Conservation (phyloP, 225 moss, liverwort and hornwort species). For the Polytrichum commune region DNA sequence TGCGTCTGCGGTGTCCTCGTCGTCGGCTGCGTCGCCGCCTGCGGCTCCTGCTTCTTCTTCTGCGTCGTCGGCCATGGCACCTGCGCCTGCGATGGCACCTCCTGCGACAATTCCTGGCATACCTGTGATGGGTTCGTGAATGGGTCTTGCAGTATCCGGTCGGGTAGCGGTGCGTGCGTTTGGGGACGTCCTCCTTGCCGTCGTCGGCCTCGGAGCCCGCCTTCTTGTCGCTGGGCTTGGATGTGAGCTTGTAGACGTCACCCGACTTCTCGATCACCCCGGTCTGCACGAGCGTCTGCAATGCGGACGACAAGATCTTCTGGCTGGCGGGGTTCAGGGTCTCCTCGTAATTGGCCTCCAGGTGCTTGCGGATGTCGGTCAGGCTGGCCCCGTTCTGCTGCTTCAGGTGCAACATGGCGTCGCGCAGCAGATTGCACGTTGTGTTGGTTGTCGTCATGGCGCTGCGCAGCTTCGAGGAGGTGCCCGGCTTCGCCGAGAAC, state of each 20-base stretch:
- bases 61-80: background rate
- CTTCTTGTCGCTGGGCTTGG: background rate
- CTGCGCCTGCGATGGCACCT: background rate
- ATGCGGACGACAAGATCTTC: slow-evolving; percentile 8
- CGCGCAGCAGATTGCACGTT: slow-evolving; percentile 1
- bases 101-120: background rate
- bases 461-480: no score
- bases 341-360: slow-evolving; percentile 20
- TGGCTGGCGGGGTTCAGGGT: slow-evolving; percentile 14
- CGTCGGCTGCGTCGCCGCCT: background rate
- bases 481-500: no score
- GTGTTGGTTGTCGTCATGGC: no score
- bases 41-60: background rate
- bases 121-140: background rate
- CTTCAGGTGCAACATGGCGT: slow-evolving; percentile 32
- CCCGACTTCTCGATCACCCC: slow-evolving; percentile 38
- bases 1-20: background rate
- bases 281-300: slow-evolving; percentile 19
- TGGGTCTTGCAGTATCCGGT: background rate
- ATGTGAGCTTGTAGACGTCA: slow-evolving; percentile 19
- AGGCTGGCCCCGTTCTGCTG: slow-evolving; percentile 33
- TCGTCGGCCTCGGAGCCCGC: background rate
- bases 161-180: background rate
- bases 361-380: slow-evolving; percentile 27
- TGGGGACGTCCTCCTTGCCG: background rate